Conservation (phyloP, 2,329 filamentous ascomycete genomes). For the Clonostachys byssicola region DNA sequence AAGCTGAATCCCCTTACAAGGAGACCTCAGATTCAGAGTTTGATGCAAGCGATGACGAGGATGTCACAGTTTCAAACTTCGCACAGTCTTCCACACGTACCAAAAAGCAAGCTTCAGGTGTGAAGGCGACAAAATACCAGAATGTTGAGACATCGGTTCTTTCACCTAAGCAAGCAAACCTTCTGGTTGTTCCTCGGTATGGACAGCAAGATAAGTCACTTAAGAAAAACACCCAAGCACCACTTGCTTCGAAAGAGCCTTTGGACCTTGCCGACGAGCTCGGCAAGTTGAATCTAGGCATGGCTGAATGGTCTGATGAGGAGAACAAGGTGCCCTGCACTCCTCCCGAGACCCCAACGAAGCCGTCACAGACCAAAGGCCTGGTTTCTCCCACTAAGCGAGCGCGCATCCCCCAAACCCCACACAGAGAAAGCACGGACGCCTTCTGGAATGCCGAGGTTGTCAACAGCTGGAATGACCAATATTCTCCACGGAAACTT, state of each 20-base stretch:
- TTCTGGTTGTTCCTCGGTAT: neutral
- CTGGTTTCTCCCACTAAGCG: conserved; percentile 22
- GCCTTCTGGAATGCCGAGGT: conserved; percentile 56
- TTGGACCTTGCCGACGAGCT: conserved; percentile 13
- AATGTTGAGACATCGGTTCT: neutral
- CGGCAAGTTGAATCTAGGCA: conserved; percentile 14
- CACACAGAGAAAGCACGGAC: conserved; percentile 48
- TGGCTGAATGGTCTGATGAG: conserved; percentile 13
- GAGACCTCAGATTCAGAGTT: neutral
- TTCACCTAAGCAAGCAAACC: neutral
- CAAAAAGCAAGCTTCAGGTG: neutral
- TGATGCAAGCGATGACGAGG: too few relatives aligned
- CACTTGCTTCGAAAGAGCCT: neutral
- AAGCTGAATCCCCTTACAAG: neutral
- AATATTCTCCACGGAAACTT: conserved; percentile 48
- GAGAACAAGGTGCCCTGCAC: conserved; percentile 5
- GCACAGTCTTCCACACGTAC: neutral
- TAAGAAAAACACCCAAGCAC: neutral
- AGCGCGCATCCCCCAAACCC: conserved; percentile 43
- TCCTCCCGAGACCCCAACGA: conserved; percentile 1
- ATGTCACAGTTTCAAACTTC: too few relatives aligned
- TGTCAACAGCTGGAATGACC: conserved; percentile 61
- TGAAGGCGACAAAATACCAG: too few relatives aligned
- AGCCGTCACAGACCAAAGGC: conserved; percentile 7
- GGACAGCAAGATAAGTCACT: neutral